Base-by-base conservation (phyloP, 345 rosid genomes). In the Durio zibethinus region DNA sequence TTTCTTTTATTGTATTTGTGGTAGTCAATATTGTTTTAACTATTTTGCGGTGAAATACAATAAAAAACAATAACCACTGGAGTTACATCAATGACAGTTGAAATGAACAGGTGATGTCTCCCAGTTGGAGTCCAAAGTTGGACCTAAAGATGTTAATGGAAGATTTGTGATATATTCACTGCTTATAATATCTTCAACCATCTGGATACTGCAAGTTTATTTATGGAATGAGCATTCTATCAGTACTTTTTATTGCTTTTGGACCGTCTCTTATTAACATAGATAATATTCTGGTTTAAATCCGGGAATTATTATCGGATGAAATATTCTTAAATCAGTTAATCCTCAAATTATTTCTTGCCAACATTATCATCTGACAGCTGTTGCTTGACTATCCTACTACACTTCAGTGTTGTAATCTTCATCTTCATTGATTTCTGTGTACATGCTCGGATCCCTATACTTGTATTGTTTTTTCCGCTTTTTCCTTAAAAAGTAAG, bases 291-390 rank as follows among this genome's bases (percentile, higher is more conserved):
- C 33, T 67, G 29, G 33, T 31, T 14, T 23, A 68, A 43, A 12
- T 43, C 36, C 33, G 0, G 54, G 31, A 31, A 43, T 25, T 68
- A 42, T 68, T 68, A 25, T 23, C 53, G 11, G 43, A 68, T 45
- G 35, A 14, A 68, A 68, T 66, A 69, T 16, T 47, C 38, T 69
- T 69, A 69, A 45, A 69, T 47, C 38, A 69, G 38, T 69, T 27
- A 7, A 8, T 69, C 33, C 72, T 66, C 31, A 12, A 27, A 69
- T 38, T 36, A 10, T 14, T 67, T 45, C 35, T 67, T 67, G 53
- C 33, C 53, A 15, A 27, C 7, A 15, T 15, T 43, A 45, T 47
- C 21, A n/a, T n/a, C n/a, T n/a, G n/a, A n/a, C n/a, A 45, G 73
- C 47, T 45, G 52, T 27, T 69, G 38, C 14, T 27, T 69, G 54